These are phyloP conservation scores for Dendryphion nanum DNA, from an alignment of 2,329 filamentous ascomycete species.

Conservation along the genomic window DNA sequence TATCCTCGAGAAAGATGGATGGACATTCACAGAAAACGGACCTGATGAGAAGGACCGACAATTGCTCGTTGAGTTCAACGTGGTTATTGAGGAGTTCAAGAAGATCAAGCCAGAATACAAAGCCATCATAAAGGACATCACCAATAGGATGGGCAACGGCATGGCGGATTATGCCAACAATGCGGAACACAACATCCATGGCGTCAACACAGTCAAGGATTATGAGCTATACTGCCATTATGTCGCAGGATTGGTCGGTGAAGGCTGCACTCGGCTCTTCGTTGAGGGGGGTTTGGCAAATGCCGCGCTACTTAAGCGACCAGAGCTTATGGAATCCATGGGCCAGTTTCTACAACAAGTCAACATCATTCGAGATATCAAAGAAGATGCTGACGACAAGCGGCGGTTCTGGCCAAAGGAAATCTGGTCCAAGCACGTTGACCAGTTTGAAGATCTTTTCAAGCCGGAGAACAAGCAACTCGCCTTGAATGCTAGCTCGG, in stretches of 20 bases:
- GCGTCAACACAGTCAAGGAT: slow-evolving; percentile 78
- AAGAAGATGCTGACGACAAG: slow-evolving; percentile 84
- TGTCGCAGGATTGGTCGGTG: slow-evolving; percentile 96
- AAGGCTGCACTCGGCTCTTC: slow-evolving; percentile 87
- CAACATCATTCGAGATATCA: slow-evolving; percentile 95
- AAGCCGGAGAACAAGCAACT: slow-evolving; percentile 73
- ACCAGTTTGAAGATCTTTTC: slow-evolving; percentile 86
- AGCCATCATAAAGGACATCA: slow-evolving; percentile 88
- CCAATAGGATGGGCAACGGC: slow-evolving; percentile 91
- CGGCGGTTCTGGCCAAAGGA: slow-evolving; percentile 93
- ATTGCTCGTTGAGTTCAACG: slow-evolving; percentile 87
- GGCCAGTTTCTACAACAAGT: slow-evolving; percentile 96
- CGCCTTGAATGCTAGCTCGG: slow-evolving; percentile 82
- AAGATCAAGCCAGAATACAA: slow-evolving; percentile 82
- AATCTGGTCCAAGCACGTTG: slow-evolving; percentile 95
- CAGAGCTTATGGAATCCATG: slow-evolving; percentile 89
- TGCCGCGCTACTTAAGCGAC: slow-evolving; percentile 73
- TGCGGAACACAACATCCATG: slow-evolving; percentile 74
- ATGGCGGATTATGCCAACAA: slow-evolving; percentile 96
- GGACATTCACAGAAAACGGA: slow-evolving; percentile 84
- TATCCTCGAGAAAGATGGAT: slow-evolving; percentile 77
- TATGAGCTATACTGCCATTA: slow-evolving; percentile 99
- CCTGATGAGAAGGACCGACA: slow-evolving; percentile 93
- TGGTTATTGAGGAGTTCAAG: slow-evolving; percentile 81
- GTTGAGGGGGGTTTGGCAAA: slow-evolving; percentile 86